phyloP scores from a whole-genome alignment of 2,329 filamentous ascomycete genomes.

The Chaetomium strumarium region DNA sequence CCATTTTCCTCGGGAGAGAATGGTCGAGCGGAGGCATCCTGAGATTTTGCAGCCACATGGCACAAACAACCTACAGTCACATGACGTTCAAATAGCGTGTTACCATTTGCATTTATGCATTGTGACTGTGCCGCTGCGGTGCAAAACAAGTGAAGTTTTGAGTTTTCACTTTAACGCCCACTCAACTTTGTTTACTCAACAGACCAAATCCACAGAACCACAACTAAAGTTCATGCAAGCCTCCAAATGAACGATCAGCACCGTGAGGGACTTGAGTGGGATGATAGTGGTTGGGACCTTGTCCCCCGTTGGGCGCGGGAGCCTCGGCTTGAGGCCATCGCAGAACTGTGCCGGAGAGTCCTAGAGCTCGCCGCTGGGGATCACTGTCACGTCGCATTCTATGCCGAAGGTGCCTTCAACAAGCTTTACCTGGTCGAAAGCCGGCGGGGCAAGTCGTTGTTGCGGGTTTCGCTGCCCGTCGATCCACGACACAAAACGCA shows the following conservation, averaged over 20 bases:
- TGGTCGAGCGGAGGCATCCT: no score
- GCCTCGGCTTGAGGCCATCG: constrained; percentile 21
- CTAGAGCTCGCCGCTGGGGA: constrained; percentile 12
- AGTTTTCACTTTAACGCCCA: no score
- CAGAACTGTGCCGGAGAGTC: constrained; percentile 14
- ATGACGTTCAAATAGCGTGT: no score
- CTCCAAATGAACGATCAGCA: background rate
- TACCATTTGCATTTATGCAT: no score
- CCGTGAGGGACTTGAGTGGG: constrained; percentile 21
- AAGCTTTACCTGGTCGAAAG: constrained; percentile 7
- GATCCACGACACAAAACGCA: constrained; percentile 22
- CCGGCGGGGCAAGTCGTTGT: constrained; percentile 8
- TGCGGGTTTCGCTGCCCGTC: constrained; percentile 25
- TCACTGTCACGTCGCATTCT: constrained; percentile 1
- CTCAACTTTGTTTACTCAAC: no score
- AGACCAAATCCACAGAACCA: background rate
- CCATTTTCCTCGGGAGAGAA: no score
- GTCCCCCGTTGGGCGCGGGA: constrained; percentile 24
- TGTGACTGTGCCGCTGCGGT: no score
- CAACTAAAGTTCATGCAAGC: background rate
- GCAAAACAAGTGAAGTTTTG: no score
- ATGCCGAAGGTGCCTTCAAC: constrained; percentile 4
- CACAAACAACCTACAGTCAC: no score
- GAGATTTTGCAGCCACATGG: no score
- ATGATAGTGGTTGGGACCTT: constrained; percentile 11